phyloP scores from a whole-genome alignment of 768 basidiomycete species.

The Trametes sanguinea region DNA sequence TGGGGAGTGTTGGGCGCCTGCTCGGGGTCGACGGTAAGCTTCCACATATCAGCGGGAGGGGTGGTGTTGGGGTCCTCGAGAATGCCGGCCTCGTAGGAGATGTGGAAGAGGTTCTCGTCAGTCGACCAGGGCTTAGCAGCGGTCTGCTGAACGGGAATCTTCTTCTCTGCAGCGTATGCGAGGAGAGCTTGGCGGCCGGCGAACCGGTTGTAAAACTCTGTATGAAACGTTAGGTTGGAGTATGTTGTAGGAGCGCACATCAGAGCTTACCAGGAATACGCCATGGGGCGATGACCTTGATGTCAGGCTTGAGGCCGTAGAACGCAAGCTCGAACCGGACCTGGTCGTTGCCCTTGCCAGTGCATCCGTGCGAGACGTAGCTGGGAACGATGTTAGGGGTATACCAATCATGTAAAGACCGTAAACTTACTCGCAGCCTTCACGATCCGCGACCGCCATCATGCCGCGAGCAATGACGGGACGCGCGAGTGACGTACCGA shows the following conservation, averaged over 20 bases:
- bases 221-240: constrained; percentile 19
- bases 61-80: constrained; percentile 95
- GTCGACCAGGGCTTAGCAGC: constrained; percentile 99
- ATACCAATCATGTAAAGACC: too few species aligned
- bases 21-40: constrained; percentile 84
- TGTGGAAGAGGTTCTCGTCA: constrained; percentile 99
- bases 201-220: constrained; percentile 97
- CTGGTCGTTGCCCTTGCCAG: constrained; percentile 99
- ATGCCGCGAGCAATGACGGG: constrained; percentile 99
- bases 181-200: constrained; percentile 93
- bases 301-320: constrained; percentile 96
- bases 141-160: constrained; percentile 94
- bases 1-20: constrained; percentile 80
- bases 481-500: constrained; percentile 96
- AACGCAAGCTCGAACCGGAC: constrained; percentile 99
- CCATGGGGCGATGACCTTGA: constrained; percentile 99
- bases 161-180: constrained; percentile 81
- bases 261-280: constrained; percentile 75
- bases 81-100: constrained; percentile 99
- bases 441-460: constrained; percentile 88
- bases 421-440: constrained; percentile 87
- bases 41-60: constrained; percentile 98
- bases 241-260: background rate
- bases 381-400: constrained; percentile 39
- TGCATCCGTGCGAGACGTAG: constrained; percentile 97